Evolutionary conservation across 2,329 filamentous ascomycete genomes (phyloP), one percentile per base, ranked within the genome.

Genomic region (Fusarium sp.): DNA sequence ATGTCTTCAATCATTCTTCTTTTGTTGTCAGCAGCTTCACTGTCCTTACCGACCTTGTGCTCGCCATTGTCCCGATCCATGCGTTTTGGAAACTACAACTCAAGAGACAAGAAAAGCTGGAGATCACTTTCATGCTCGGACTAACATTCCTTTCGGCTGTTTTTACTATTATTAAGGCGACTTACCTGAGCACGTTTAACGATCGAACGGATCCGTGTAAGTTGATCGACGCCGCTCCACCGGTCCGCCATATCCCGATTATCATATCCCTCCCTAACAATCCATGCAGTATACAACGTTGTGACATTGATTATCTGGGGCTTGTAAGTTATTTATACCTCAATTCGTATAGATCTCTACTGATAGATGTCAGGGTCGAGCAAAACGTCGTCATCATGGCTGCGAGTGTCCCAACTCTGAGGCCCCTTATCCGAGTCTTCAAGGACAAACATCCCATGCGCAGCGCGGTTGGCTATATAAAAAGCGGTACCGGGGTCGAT

Each of bases 381-480:
- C 58, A 69, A 43, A 67, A 69, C 11, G 34, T 69, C 15, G 58
- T 69, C 14, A 67, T 69, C 29, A 63, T 63, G 58, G 66, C 66
- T 6, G 63, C 63, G 1, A 51, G 59, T 24, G 50, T 63, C 6
- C 58, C 59, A 5, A 69, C 66, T 14, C 3, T 57, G 6, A 45
- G 59, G 6, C 63, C 63, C 12, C 63, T 67, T 15, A n/a, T 67
- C 9, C 54, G 46, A 14, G 4, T 68, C 6, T 22, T 59, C 27
- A 59, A 50, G 4, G 45, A 59, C 1, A 59, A 56, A 27, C 22
- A 27, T 15, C 34, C 32, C 0, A 40, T 50, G 12, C 44, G 46
- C 2, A 53, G 20, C 6, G 27, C 54, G 14, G 4, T 43, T 6
- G 46, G 46, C 2, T 63, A 63, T 20, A 43, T 57, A 15, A 52